Evolutionary conservation across 371 early-diverging fungal genomes (phyloP).

Genomic region (Mortierella sp.): DNA sequence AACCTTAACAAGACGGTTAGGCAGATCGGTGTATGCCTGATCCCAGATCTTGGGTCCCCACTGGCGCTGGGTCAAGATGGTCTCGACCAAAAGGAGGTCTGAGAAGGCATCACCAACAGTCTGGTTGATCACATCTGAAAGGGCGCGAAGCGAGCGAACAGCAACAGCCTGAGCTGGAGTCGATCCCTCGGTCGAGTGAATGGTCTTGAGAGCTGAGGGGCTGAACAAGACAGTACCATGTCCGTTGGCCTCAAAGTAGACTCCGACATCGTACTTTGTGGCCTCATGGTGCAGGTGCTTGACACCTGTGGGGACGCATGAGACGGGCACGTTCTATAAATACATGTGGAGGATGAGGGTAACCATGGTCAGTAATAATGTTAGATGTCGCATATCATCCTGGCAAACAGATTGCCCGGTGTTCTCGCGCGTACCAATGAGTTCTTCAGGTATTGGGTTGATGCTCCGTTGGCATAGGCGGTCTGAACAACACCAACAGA

Average conservation of each 20-base stretch:
- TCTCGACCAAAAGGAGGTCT: constrained; percentile 96
- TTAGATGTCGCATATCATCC: no score
- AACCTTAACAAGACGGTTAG: constrained; percentile 96
- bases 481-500: constrained; percentile 98
- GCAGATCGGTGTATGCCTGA: constrained; percentile 92
- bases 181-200: constrained; percentile 74
- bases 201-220: constrained; percentile 78
- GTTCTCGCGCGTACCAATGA: constrained; percentile 68
- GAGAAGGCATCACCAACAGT: constrained; percentile 99
- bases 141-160: constrained; percentile 77
- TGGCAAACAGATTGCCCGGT: no score
- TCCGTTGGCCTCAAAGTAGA: constrained; percentile 99
- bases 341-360: neutral
- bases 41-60: constrained; percentile 92
- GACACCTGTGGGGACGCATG: constrained; percentile 97
- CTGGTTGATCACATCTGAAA: constrained; percentile 96
- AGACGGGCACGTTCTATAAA: constrained; percentile 87
- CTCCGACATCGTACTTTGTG: constrained; percentile 96
- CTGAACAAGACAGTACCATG: constrained; percentile 99
- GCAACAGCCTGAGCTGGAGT: constrained; percentile 86
- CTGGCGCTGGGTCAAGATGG: constrained; percentile 85
- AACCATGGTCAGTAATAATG: neutral
- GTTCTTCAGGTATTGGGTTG: constrained; percentile 91
- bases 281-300: constrained; percentile 99
- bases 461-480: constrained; percentile 98